Evolutionary conservation across 305 asterid genomes (phyloP).

Genomic region (Fraxinus dipetala): DNA sequence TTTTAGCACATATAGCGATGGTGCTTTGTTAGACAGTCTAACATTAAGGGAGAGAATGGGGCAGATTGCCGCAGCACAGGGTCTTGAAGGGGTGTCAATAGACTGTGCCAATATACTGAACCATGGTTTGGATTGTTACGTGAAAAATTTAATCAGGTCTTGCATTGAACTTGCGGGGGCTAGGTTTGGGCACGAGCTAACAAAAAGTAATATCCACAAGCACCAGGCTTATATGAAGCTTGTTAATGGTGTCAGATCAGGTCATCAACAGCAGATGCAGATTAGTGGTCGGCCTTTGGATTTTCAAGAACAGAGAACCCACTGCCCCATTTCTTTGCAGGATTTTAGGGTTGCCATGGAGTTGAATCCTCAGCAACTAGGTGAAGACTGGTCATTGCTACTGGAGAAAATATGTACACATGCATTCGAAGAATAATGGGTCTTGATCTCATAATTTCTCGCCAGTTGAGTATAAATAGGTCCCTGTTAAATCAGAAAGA

Average conservation of each 20-base stretch:
- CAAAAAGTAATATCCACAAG: slow-evolving; percentile 40
- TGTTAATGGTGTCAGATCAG: slow-evolving; percentile 60
- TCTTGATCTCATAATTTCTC: slow-evolving; percentile 27
- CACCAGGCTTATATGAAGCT: slow-evolving; percentile 42
- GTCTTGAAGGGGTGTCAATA: slow-evolving; percentile 56
- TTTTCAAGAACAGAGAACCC: slow-evolving; percentile 40
- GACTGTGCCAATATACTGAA: slow-evolving; percentile 57
- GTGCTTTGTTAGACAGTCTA: slow-evolving; percentile 51
- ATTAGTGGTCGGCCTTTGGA: slow-evolving; percentile 37
- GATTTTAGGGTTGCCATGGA: slow-evolving; percentile 89
- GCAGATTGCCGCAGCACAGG: slow-evolving; percentile 53
- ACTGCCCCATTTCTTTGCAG: slow-evolving; percentile 51
- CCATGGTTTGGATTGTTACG: slow-evolving; percentile 54
- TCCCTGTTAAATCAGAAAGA: slow-evolving; percentile 49
- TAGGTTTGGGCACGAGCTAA: slow-evolving; percentile 37
- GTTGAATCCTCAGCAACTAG: slow-evolving; percentile 75
- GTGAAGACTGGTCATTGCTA: slow-evolving; percentile 88
- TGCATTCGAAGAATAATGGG: slow-evolving; percentile 57
- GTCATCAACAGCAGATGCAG: slow-evolving; percentile 49
- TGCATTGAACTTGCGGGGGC: slow-evolving; percentile 47
- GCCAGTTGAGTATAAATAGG: slow-evolving; percentile 34
- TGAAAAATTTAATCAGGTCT: slow-evolving; percentile 53
- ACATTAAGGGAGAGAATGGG: slow-evolving; percentile 58
- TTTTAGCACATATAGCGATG: slow-evolving; percentile 28
- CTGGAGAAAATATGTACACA: slow-evolving; percentile 70